Base-by-base conservation (phyloP, 2,329 filamentous ascomycete species). In the Fusarium hainanense region DNA sequence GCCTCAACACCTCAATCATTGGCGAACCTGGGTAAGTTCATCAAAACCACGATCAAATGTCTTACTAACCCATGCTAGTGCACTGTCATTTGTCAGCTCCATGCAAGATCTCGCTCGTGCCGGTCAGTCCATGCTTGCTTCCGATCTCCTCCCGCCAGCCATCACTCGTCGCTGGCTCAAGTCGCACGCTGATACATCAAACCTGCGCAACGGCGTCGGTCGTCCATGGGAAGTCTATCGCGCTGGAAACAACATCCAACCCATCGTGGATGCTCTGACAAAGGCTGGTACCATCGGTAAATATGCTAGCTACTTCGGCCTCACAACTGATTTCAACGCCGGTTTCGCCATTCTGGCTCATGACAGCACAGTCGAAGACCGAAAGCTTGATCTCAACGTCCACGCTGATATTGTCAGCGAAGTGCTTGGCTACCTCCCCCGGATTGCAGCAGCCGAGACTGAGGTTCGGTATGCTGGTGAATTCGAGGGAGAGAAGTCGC, bases 291-390 rank as follows among this genome's bases (percentile, higher is more conserved):
- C 54, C 0, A 61, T 79, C 7, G 72, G 74, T 1, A 65, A 74
- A n/a, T 79, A 77, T 21, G 74, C 72, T 7, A 75, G 73, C 25
- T 74, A 75, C 32, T 74, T 73, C 23, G 69, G 71, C 1, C 56
- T 75, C 8, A 49, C 57, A 0, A 47, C 68, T 0, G 71, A 73
- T 20, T 69, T 72, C 13, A 58, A 64, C 21, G 61, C 73, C 32
- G 79, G 79, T 2, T 80, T 79, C 25, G 75, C 77, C 11, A 76
- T 79, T 20, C 58, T 80, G 4, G 77, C 77, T 0, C 78, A 79
- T 65, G 78, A 80, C n/a, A 51, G 48, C 10, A 69, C 44, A 12
- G 64, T 67, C 0, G 43, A 69, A 3, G 60, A 70, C 12, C 59
- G 71, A 4, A 73, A 67, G 13, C 74, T 77, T 5, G 78, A 79